phyloP scores from a whole-genome alignment of 176 grass and related monocot species.

The Carex cristatella region DNA sequence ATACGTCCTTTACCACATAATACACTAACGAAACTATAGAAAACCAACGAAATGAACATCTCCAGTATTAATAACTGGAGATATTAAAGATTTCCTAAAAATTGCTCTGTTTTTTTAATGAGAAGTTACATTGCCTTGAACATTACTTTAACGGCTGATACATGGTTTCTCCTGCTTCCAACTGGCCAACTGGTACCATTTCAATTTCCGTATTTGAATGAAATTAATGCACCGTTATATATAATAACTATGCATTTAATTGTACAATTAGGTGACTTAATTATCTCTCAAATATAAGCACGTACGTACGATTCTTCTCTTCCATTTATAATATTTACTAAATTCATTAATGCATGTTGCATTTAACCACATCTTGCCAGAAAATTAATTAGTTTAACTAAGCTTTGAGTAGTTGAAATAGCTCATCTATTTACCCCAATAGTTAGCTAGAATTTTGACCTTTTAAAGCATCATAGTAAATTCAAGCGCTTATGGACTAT shows the following conservation, averaged over 20 bases:
- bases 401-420: constrained; percentile 20
- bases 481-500: background rate
- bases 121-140: constrained; percentile 12
- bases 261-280: background rate
- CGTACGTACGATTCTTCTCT: background rate
- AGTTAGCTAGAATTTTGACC: background rate
- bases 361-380: constrained; percentile 10
- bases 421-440: background rate
- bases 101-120: background rate
- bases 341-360: background rate
- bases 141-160: background rate
- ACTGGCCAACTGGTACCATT: constrained; percentile 3
- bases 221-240: constrained; percentile 3
- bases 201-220: background rate
- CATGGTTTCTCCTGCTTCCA: background rate
- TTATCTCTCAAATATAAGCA: background rate
- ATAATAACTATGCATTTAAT: background rate
- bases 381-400: background rate
- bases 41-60: background rate
- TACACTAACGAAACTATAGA: background rate
- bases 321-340: background rate
- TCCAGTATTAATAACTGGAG: background rate
- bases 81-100: background rate
- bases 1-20: background rate
- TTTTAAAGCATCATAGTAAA: background rate